These are phyloP conservation scores for Solanum medicagineum DNA, from an alignment of 257 asterid genomes.

Conservation along the genomic window DNA sequence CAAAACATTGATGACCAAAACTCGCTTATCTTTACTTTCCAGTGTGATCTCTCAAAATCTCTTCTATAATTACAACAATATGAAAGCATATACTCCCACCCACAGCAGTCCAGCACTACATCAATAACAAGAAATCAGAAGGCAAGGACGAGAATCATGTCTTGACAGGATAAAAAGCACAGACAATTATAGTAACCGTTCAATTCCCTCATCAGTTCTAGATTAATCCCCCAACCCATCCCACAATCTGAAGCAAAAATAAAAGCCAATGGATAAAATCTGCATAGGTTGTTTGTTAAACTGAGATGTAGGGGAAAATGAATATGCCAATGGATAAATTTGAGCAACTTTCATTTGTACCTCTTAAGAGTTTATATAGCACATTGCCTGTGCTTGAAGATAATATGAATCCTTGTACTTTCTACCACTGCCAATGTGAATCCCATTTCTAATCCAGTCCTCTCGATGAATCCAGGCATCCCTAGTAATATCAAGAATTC, in stretches of 20 bases:
- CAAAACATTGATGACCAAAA: not conserved
- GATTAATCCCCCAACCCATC: not conserved
- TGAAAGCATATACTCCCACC: not conserved
- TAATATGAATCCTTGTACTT: conserved; percentile 86
- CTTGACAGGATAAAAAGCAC: not conserved
- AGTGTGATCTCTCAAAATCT: not conserved
- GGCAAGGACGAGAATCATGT: not conserved
- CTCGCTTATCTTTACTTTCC: not conserved
- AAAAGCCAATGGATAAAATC: not conserved
- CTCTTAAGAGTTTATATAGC: conserved; percentile 49
- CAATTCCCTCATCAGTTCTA: not conserved
- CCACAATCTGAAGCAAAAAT: not conserved
- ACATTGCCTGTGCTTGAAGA: conserved; percentile 87
- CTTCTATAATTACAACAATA: not conserved
- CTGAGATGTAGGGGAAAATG: conserved; percentile 6
- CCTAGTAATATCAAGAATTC: conserved; percentile 71
- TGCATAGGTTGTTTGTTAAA: not conserved
- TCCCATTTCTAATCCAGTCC: conserved; percentile 80
- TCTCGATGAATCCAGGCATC: conserved; percentile 93
- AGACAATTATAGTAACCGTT: not conserved
- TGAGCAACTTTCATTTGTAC: not conserved
- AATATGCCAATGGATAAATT: not conserved
- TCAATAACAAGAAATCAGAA: not conserved
- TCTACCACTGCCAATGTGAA: conserved; percentile 68
- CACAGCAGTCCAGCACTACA: not conserved